These are phyloP conservation scores for Schoenoplectus triqueter DNA, from an alignment of 202 grass and related monocot species.

Conservation along the genomic window DNA sequence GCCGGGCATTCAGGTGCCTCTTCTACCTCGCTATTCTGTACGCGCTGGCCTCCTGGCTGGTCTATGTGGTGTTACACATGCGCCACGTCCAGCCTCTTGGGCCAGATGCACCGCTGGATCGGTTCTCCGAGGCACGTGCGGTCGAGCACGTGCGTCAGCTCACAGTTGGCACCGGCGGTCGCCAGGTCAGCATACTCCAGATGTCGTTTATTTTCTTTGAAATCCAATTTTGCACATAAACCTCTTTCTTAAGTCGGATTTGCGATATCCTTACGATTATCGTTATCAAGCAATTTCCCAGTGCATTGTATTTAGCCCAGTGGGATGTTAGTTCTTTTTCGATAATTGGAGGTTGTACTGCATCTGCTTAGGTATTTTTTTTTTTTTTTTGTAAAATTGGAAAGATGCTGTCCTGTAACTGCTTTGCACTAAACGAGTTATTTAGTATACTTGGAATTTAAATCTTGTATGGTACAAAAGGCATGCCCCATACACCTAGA, in stretches of 20 bases:
- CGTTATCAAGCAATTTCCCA: not conserved
- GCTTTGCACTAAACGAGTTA: conserved; percentile 60
- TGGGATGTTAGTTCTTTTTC: not conserved
- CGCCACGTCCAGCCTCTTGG: conserved; percentile 75
- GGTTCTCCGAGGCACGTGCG: conserved; percentile 81
- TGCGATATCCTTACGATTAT: not conserved
- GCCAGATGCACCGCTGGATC: conserved; percentile 48
- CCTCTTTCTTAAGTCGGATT: not conserved
- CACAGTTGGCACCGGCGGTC: conserved; percentile 70
- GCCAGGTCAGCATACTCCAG: conserved; percentile 49
- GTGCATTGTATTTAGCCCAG: not conserved
- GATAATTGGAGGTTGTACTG: not conserved
- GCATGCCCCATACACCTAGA: too few species aligned
- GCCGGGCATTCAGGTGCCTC: conserved; percentile 54
- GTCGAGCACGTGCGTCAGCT: conserved; percentile 75
- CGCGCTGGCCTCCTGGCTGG: conserved; percentile 58
- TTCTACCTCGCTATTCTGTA: conserved; percentile 65
- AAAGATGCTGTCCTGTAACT: conserved; percentile 9
- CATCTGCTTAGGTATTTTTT: not conserved
- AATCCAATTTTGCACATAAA: not conserved
- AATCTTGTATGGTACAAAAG: too few species aligned
- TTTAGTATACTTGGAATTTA: not conserved
- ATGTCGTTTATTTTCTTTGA: not conserved
- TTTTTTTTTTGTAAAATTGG: too few species aligned
- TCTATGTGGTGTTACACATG: conserved; percentile 77